Base-by-base conservation (phyloP, 139 green algal species). In the Nannochloris sp. region DNA sequence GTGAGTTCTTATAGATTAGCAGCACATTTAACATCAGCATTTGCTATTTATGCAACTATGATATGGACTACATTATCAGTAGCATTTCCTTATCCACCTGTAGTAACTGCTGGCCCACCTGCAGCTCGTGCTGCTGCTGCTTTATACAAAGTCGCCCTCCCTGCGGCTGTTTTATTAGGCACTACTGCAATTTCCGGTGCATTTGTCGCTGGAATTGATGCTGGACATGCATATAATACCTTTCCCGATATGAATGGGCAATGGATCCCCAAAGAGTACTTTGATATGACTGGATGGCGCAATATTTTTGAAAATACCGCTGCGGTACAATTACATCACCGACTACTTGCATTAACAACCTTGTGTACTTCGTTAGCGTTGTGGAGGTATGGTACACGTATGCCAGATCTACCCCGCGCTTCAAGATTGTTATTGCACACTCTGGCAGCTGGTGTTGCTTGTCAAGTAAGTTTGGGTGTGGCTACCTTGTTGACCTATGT, bases 261-360 rank as follows among this genome's bases (percentile, higher is more conserved):
- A 34, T 78, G 75, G 67, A 66, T 99, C 5, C 95, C 95, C 0
- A 78, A 90, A 14, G 89, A 96, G 60, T 96, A 98, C 72, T 91
- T 77, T 66, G 70, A 84, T n/a, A 34, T 79, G 59, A 44, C 65
- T 44, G 39, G 53, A 56, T 75, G 64, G 68, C 72, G 83, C 37
- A 96, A 96, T 72, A 77, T 88, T 32, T 98, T 98, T 71, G 93
- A 98, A 71, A 96, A 95, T 85, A 97, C 95, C 0, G 92, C 92
- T 2, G 87, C 91, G 0, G 95, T 96, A 32, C 92, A 97, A 84
- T 71, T 95, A 33, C 80, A 92, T 66, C 88, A 93, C 69, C 72
- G 89, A 61, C 48, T 73, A n/a, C 79, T 98, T 46, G 92, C 92
- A 23, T 51, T 84, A 15, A 80, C 68, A 33, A 96, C 89, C 0